Conservation (phyloP, 106 monocot genomes). For the Dendrobium nobile region DNA sequence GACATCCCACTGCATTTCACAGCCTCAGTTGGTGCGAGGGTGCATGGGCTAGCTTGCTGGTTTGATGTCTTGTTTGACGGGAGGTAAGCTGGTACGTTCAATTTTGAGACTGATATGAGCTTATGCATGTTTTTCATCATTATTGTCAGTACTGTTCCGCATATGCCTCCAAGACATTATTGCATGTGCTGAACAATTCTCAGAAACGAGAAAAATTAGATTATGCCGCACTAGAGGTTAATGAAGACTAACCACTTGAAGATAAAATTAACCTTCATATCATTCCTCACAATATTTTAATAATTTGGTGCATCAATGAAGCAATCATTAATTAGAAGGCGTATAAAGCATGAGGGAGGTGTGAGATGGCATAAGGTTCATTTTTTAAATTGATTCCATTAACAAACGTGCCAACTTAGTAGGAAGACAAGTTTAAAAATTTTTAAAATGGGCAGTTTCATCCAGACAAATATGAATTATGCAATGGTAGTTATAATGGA, state of each 20-base stretch:
- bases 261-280: too few species aligned
- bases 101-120: background rate
- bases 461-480: background rate
- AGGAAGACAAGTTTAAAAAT: background rate
- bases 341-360: background rate
- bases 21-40: slow-evolving; percentile 71
- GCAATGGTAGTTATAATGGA: background rate
- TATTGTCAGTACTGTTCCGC: background rate
- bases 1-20: slow-evolving; percentile 75
- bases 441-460: background rate
- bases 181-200: too few species aligned
- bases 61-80: slow-evolving; percentile 98
- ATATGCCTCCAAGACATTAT: background rate
- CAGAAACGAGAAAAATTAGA: too few species aligned
- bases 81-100: slow-evolving; percentile 34
- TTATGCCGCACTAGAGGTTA: too few species aligned
- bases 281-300: too few species aligned
- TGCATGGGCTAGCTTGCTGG: slow-evolving; percentile 97
- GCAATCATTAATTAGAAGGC: background rate
- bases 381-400: background rate
- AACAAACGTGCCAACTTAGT: background rate
- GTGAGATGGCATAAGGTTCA: background rate
- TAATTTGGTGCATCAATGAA: background rate
- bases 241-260: too few species aligned
- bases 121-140: background rate